Conservation (phyloP, 2,329 filamentous ascomycete species). For the Hyphodiscus sp. region DNA sequence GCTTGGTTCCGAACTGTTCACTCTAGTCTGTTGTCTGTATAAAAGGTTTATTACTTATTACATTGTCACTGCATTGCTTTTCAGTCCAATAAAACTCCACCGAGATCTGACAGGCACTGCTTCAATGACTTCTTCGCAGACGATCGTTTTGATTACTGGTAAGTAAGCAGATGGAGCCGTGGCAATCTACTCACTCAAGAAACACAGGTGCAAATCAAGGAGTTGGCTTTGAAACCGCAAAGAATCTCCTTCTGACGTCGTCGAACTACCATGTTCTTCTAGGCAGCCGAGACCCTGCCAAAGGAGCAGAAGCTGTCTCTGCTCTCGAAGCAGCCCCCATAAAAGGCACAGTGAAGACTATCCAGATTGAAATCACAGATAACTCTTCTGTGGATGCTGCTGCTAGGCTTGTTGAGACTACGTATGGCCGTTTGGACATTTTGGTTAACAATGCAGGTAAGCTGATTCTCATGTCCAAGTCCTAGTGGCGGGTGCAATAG, state of each 20-base stretch:
- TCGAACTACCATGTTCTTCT: slow-evolving; percentile 15
- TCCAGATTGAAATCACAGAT: slow-evolving; percentile 13
- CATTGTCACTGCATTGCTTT: background rate
- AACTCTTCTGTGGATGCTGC: slow-evolving; percentile 10
- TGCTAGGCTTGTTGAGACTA: slow-evolving; percentile 1
- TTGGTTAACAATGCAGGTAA: slow-evolving; percentile 21
- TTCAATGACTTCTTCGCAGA: background rate
- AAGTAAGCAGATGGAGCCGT: background rate
- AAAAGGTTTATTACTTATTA: background rate
- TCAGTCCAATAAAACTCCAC: background rate
- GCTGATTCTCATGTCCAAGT: too few relatives aligned
- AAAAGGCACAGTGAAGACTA: slow-evolving; percentile 10
- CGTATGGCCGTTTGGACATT: slow-evolving; percentile 20
- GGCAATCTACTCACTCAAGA: background rate
- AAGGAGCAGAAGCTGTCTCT: slow-evolving; percentile 7
- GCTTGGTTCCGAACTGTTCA: background rate
- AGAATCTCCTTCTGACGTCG: slow-evolving; percentile 13
- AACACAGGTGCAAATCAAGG: slow-evolving; percentile 36
- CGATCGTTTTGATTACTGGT: slow-evolving; percentile 29
- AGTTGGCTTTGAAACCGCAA: slow-evolving; percentile 35
- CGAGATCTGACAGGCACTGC: background rate
- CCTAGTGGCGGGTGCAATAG: too few relatives aligned
- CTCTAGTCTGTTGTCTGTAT: background rate
- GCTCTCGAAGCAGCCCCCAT: slow-evolving; percentile 4
- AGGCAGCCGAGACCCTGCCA: slow-evolving; percentile 5